phyloP scores from a whole-genome alignment of 805 yeast genomes.

The Nakazawaea holstii region DNA sequence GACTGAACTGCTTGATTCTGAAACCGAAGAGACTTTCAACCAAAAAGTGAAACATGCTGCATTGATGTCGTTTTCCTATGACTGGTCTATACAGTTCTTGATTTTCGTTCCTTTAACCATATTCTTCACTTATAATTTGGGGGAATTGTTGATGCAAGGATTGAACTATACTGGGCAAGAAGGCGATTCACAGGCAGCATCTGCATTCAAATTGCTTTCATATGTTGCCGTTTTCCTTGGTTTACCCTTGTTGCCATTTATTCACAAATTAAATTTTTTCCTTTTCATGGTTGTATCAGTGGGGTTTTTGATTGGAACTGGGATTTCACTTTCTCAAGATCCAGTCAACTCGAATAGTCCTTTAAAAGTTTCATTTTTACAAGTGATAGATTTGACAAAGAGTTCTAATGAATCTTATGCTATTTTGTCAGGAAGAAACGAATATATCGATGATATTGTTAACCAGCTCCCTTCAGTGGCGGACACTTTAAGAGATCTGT shows the following conservation, averaged over 20 bases:
- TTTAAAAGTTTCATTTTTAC: slow-evolving; percentile 66
- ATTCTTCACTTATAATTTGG: slow-evolving; percentile 47
- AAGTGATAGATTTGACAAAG: slow-evolving; percentile 45
- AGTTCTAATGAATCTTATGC: slow-evolving; percentile 31
- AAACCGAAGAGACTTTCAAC: slow-evolving; percentile 20
- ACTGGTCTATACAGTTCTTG: slow-evolving; percentile 76
- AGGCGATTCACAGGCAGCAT: slow-evolving; percentile 36
- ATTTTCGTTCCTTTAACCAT: slow-evolving; percentile 61
- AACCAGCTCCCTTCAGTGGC: slow-evolving; percentile 63
- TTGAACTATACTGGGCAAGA: slow-evolving; percentile 70
- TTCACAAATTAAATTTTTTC: slow-evolving; percentile 58
- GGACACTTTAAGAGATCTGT: slow-evolving; percentile 15
- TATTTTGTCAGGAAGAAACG: slow-evolving; percentile 45
- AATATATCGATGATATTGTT: slow-evolving; percentile 41
- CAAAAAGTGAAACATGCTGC: slow-evolving; percentile 24
- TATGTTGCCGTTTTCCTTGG: slow-evolving; percentile 32
- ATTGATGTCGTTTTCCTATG: slow-evolving; percentile 52
- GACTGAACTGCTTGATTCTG: slow-evolving; percentile 6
- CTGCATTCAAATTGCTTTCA: slow-evolving; percentile 30
- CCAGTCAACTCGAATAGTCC: slow-evolving; percentile 67
- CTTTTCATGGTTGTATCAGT: slow-evolving; percentile 35
- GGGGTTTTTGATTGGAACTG: slow-evolving; percentile 32
- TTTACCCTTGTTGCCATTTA: slow-evolving; percentile 59
- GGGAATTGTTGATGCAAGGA: slow-evolving; percentile 57
- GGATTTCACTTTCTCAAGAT: slow-evolving; percentile 30